Evolutionary conservation across 2,329 filamentous ascomycete genomes (phyloP).

Genomic region (Fusarium sororula): DNA sequence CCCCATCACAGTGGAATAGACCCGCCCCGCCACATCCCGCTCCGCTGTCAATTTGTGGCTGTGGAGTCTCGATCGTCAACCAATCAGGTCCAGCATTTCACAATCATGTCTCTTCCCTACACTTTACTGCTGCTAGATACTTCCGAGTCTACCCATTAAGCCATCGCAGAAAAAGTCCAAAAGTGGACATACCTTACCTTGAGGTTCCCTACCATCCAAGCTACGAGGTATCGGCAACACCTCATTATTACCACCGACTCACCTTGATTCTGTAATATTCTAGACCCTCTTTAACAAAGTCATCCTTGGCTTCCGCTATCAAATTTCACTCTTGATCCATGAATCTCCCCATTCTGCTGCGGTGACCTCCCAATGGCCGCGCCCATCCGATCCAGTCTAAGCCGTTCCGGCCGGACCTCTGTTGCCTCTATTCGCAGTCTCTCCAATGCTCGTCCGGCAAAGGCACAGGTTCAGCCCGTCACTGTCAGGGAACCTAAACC

Average conservation of each 20-base stretch:
- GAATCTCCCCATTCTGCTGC: conserved; percentile 32
- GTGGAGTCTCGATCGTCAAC: not conserved
- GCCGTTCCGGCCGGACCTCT: conserved; percentile 38
- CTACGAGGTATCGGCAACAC: not conserved
- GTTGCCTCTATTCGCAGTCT: conserved; percentile 40
- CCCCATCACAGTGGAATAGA: conserved; percentile 19
- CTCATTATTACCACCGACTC: not conserved
- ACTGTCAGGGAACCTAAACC: conserved; percentile 16
- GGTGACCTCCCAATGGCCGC: conserved; percentile 48
- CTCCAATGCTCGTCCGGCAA: conserved; percentile 44
- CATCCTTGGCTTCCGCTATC: not conserved
- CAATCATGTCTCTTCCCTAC: conserved; percentile 8
- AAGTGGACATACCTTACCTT: conserved; percentile 32
- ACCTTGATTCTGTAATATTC: conserved; percentile 1
- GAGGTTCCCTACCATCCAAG: conserved; percentile 3
- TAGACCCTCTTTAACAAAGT: not conserved
- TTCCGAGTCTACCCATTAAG: conserved; percentile 38
- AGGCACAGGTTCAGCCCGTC: conserved; percentile 44
- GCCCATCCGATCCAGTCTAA: conserved; percentile 44
- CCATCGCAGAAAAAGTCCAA: conserved; percentile 27
- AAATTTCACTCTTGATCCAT: conserved; percentile 27
- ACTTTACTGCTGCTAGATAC: conserved; percentile 16
- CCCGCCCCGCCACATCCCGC: conserved; percentile 40
- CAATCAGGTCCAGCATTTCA: conserved; percentile 16
- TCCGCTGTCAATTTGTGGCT: conserved; percentile 36